A percentile compares a stretch with the other conserved stretches of the same genome.
Evolutionary conservation across 345 rosid species (phyloP).

Genomic region (Dimocarpus longan): DNA sequence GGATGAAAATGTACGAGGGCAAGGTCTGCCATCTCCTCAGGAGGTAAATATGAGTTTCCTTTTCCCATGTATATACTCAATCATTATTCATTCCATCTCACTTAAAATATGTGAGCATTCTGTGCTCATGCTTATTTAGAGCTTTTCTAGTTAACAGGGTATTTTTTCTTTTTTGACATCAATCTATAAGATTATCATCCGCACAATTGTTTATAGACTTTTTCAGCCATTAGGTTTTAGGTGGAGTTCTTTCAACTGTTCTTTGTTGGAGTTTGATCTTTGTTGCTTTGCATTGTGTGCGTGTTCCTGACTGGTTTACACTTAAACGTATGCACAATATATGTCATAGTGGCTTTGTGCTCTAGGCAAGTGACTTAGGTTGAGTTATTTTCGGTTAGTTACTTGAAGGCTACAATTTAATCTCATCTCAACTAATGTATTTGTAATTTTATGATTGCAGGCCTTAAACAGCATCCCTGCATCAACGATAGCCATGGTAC

Average conservation of each 20-base stretch:
- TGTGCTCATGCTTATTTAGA: not conserved
- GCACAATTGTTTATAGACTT: too few species aligned
- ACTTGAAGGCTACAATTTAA: not conserved
- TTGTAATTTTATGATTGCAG: conserved; percentile 34
- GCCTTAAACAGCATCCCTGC: conserved; percentile 54
- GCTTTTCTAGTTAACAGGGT: not conserved
- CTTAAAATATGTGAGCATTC: not conserved
- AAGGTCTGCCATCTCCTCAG: conserved; percentile 61
- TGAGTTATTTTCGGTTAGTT: conserved; percentile 4
- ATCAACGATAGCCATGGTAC: conserved; percentile 61
- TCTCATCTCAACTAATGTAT: conserved; percentile 5
- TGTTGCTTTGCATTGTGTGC: not conserved
- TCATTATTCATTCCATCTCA: not conserved
- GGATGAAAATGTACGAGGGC: conserved; percentile 63
- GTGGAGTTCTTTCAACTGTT: not conserved
- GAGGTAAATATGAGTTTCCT: conserved; percentile 59
- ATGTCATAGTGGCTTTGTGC: not conserved
- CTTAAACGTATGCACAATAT: not conserved
- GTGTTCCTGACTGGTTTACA: not conserved
- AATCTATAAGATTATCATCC: not conserved
- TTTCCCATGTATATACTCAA: not conserved
- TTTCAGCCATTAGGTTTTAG: not conserved
- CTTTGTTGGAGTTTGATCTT: not conserved
- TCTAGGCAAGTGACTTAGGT: not conserved
- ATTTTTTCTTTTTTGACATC: not conserved